Percentiles rank a stretch among this genome's conserved stretches.
phyloP scores from a whole-genome alignment of 352 stramenopile genomes.

The Ophiocytium majus region DNA sequence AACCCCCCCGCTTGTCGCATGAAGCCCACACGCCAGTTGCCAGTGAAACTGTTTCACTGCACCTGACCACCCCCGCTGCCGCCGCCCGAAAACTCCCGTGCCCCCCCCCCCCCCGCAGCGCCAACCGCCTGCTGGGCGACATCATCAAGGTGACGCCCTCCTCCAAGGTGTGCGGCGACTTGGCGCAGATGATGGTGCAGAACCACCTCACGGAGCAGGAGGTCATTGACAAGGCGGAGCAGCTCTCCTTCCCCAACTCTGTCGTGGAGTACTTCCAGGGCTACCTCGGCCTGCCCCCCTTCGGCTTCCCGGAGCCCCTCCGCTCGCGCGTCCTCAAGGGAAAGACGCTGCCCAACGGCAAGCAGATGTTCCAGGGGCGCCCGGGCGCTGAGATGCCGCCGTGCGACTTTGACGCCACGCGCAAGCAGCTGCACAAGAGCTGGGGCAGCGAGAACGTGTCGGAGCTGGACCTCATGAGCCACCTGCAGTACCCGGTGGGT shows the following conservation, averaged over 20 bases:
- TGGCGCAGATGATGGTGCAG: slow-evolving; percentile 97
- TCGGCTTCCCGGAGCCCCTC: slow-evolving; percentile 94
- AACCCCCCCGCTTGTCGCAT: no score
- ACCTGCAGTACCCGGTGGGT: slow-evolving; percentile 79
- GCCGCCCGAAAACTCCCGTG: no score
- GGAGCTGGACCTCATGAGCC: slow-evolving; percentile 89
- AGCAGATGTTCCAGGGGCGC: slow-evolving; percentile 83
- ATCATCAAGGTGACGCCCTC: slow-evolving; percentile 98
- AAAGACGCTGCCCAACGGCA: slow-evolving; percentile 76
- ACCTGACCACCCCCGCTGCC: no score
- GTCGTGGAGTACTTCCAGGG: slow-evolving; percentile 98
- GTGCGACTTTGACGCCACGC: slow-evolving; percentile 85
- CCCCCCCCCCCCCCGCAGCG: slow-evolving; percentile 21
- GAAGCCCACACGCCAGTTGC: no score
- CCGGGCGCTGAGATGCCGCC: slow-evolving; percentile 87
- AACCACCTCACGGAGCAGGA: slow-evolving; percentile 94
- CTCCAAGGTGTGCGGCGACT: slow-evolving; percentile 94
- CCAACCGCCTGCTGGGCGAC: slow-evolving; percentile 63
- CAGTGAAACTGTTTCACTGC: no score
- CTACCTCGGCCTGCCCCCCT: slow-evolving; percentile 86
- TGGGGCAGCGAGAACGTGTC: slow-evolving; percentile 70
- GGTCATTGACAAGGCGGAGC: slow-evolving; percentile 87
- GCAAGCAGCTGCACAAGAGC: slow-evolving; percentile 65
- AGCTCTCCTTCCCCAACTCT: slow-evolving; percentile 89
- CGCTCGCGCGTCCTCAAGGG: slow-evolving; percentile 88